A percentile compares a stretch with the other conserved stretches of the same genome.
Conservation (phyloP, 148 eudicot genomes). For the Rhododendron mucronatum region DNA sequence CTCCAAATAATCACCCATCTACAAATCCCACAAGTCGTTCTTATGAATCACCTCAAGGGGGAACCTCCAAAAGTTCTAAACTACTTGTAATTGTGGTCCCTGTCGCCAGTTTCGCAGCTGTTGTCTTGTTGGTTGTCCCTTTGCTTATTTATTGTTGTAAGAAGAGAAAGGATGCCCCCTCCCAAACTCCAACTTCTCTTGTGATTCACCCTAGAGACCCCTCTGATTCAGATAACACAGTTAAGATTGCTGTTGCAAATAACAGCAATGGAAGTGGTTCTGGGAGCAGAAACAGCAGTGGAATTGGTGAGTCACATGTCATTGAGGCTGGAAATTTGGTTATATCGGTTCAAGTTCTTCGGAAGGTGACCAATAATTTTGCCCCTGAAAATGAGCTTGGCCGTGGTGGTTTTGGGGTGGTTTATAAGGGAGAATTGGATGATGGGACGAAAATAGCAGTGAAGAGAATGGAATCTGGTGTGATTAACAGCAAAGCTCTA, state of each 20-base stretch:
- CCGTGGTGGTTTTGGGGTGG: conserved; percentile 97
- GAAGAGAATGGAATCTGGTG: conserved; percentile 91
- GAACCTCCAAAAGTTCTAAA: conserved; percentile 34
- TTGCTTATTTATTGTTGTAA: conserved; percentile 45
- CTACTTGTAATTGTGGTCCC: conserved; percentile 50
- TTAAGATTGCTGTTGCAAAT: conserved; percentile 71
- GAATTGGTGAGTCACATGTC: conserved; percentile 54
- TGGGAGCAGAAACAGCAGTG: conserved; percentile 47
- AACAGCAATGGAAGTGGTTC: conserved; percentile 54
- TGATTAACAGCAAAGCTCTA: conserved; percentile 70
- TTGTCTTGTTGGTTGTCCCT: conserved; percentile 51
- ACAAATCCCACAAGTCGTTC: conserved; percentile 13
- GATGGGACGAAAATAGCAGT: conserved; percentile 95
- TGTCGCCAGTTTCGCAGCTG: conserved; percentile 39
- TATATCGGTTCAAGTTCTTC: conserved; percentile 88
- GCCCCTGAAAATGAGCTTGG: conserved; percentile 88
- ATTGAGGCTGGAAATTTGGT: conserved; percentile 86
- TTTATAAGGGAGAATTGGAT: conserved; percentile 91
- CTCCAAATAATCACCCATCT: conserved; percentile 22
- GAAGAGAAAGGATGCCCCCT: conserved; percentile 32
- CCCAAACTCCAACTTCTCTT: conserved; percentile 50
- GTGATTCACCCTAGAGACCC: conserved; percentile 79
- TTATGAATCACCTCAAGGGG: conserved; percentile 3
- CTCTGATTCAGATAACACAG: conserved; percentile 44
- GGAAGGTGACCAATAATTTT: conserved; percentile 86